Evolutionary conservation across 768 basidiomycete genomes (phyloP), one percentile per base, ranked within the genome.

Genomic region (Roridomyces roridus): DNA sequence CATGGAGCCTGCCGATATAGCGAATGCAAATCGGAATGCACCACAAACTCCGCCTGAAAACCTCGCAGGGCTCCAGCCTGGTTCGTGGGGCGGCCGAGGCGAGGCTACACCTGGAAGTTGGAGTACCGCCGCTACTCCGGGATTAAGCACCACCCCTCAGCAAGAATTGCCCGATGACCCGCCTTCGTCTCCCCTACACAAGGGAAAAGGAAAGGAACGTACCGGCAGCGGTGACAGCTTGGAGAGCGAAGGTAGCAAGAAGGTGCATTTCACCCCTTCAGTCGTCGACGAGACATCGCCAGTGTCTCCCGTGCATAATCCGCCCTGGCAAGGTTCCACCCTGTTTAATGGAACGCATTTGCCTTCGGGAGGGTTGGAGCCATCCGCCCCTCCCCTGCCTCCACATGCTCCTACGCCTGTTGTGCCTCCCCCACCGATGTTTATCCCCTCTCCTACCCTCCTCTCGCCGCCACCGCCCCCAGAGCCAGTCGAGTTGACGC

Each of bases 41-140:
- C 64, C 71, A n/a, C 65, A 56, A 43, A 67, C 63, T 14, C 67
- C 68, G 11, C 65, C 66, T 1, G 24, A 55, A 21, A 45, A 51
- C 26, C 36, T 46, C 6, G 63, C 62, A 29, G 57, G 65, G 23
- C 70, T 65, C 36, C 43, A 60, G 21, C 59, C 62, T 18, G 63
- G 62, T 29, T 40, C 43, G 28, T 65, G 59, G 62, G 59, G 51
- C 40, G 61, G 65, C 23, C 60, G 61, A 37, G 60, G 70, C 56
- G 67, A 78, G 60, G 42, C 64, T 40, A 91, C 91, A 0, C 90
- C 91, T 4, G 91, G 91, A 1, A 75, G 80, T 41, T 76, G 57
- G 57, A 59, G 58, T 23, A 59, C 58, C 24, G 52, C 58, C 21
- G 58, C 58, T 11, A 59, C 58, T 3, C 58, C 58, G 2, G 58